Conservation (phyloP, 164 flowering plant species). For the Paratinospora sagittata region DNA sequence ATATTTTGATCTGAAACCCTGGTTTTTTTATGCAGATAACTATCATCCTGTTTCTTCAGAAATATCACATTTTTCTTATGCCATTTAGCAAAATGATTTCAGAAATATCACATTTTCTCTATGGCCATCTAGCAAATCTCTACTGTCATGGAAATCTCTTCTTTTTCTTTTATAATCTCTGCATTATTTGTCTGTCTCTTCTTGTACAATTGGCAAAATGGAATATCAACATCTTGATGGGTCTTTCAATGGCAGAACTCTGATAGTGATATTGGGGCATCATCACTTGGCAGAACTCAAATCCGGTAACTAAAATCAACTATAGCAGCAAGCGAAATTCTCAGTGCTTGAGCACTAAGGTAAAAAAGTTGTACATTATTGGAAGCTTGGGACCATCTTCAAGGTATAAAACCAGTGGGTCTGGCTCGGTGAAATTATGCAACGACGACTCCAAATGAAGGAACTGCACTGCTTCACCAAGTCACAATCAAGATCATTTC, state of each 20-base stretch:
- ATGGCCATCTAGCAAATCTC: neutral
- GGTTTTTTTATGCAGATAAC: neutral
- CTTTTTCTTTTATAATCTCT: neutral
- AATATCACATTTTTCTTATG: no score
- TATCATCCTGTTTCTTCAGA: neutral
- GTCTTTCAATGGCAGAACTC: constrained; percentile 47
- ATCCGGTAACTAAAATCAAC: constrained; percentile 44
- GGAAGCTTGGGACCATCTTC: neutral
- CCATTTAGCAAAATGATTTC: no score
- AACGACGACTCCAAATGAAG: neutral
- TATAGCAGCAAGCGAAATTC: neutral
- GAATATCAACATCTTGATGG: neutral
- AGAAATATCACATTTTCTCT: neutral
- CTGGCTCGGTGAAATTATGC: neutral
- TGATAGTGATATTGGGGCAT: constrained; percentile 67
- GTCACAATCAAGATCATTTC: neutral
- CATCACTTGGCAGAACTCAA: constrained; percentile 69
- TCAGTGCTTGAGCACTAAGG: constrained; percentile 1
- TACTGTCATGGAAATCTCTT: neutral
- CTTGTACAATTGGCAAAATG: neutral
- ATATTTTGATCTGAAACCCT: neutral
- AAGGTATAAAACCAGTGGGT: neutral
- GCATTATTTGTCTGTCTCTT: neutral
- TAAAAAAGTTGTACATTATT: constrained; percentile 1
- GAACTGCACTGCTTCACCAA: neutral